phyloP scores from a whole-genome alignment of 805 yeast species.

The Ogataea degrootiae region DNA sequence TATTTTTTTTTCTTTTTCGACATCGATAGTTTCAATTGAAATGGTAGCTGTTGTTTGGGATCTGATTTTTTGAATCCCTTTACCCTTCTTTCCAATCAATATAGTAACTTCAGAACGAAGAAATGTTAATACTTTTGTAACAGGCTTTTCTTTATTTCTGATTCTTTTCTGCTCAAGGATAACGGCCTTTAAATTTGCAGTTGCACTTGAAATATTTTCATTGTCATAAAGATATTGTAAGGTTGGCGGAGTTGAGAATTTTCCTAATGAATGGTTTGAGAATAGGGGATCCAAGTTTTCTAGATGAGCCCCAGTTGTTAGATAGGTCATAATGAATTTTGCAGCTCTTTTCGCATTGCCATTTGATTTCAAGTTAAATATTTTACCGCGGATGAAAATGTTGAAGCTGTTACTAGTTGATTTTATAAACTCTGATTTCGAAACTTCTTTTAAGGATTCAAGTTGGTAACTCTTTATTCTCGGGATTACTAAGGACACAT shows the following conservation, averaged over 20 bases:
- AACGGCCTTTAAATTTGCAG: not conserved
- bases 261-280: no score
- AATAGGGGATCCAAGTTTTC: no score
- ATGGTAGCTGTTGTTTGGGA: slow-evolving; percentile 33
- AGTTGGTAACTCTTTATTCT: no score
- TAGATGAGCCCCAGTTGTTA: no score
- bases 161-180: not conserved
- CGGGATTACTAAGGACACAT: no score
- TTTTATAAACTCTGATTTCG: no score
- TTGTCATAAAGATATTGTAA: no score
- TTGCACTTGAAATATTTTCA: not conserved
- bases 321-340: not conserved
- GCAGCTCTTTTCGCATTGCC: not conserved
- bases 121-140: slow-evolving; percentile 11
- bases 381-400: not conserved
- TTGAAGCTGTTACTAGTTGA: no score
- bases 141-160: not conserved
- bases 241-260: no score
- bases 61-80: slow-evolving; percentile 33
- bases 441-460: no score
- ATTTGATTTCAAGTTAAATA: not conserved
- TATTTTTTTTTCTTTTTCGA: slow-evolving; percentile 7
- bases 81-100: slow-evolving; percentile 41
- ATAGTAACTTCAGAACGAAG: slow-evolving; percentile 34
- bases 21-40: slow-evolving; percentile 30